Percentiles rank a stretch among this genome's conserved stretches.
Conservation (phyloP, 768 basidiomycete species). For the Daedalea quercina region DNA sequence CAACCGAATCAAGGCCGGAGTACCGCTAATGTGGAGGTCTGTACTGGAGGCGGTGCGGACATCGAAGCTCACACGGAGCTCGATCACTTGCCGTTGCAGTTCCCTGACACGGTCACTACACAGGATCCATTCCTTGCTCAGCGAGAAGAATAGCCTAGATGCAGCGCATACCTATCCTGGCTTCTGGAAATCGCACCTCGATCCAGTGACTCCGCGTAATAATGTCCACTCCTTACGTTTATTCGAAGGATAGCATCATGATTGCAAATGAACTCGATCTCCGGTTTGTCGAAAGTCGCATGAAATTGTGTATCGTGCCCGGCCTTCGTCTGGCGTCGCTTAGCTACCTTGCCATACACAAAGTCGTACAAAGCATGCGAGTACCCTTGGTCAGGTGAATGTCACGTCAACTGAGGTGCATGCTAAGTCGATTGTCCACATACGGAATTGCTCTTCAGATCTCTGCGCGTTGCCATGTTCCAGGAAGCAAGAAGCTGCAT, state of each 20-base stretch:
- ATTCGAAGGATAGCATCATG: constrained; percentile 22
- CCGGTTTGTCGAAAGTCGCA: constrained; percentile 16
- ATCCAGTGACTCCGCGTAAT: constrained; percentile 11
- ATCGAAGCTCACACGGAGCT: constrained; percentile 18
- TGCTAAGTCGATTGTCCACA: not conserved
- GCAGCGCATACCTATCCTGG: too few relatives aligned
- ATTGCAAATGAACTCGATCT: constrained; percentile 24
- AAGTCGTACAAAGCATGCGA: constrained; percentile 11
- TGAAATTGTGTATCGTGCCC: constrained; percentile 9
- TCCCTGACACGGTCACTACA: constrained; percentile 4
- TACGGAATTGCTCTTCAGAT: constrained; percentile 10
- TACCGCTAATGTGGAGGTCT: constrained; percentile 10
- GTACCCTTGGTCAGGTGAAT: constrained; percentile 4
- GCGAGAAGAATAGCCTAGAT: too few relatives aligned
- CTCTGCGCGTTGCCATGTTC: constrained; percentile 8
- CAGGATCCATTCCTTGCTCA: too few relatives aligned
- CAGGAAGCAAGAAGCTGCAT: constrained; percentile 9
- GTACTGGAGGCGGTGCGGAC: constrained; percentile 8
- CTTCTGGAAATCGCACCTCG: not conserved
- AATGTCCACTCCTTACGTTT: constrained; percentile 19
- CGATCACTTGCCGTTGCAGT: constrained; percentile 5
- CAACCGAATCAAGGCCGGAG: constrained; percentile 9
- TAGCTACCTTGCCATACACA: constrained; percentile 9
- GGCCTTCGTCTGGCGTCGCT: not conserved
- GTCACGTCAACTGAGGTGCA: not conserved